Percentiles rank a stretch among this genome's conserved stretches.
Evolutionary conservation across 2,329 filamentous ascomycete genomes (phyloP).

Genomic region (Geosmithia putterillii): DNA sequence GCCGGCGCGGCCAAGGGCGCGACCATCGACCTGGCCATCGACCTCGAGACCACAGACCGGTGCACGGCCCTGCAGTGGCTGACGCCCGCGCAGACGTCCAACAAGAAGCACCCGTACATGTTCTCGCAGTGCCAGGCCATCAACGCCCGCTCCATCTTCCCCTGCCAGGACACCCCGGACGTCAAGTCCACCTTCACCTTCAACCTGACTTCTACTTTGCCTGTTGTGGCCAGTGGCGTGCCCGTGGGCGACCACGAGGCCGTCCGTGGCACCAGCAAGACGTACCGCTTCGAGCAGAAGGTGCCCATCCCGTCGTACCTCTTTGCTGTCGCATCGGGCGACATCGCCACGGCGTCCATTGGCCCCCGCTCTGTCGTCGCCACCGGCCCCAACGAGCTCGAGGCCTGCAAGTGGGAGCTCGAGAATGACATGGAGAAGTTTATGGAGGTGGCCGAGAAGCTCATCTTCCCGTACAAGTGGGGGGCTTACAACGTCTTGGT

Average conservation of each 20-base stretch:
- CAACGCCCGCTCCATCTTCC: conserved; percentile 85
- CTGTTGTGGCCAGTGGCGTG: conserved; percentile 85
- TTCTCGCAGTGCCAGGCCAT: conserved; percentile 98
- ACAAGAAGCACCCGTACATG: conserved; percentile 94
- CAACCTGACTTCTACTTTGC: conserved; percentile 72
- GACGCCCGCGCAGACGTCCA: conserved; percentile 83
- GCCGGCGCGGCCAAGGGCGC: conserved; percentile 34
- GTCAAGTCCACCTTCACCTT: conserved; percentile 94
- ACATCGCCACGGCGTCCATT: conserved; percentile 75
- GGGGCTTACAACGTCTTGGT: conserved; percentile 90
- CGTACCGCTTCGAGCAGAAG: conserved; percentile 80
- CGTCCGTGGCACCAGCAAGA: conserved; percentile 34
- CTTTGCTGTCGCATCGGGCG: conserved; percentile 81
- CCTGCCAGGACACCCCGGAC: conserved; percentile 94
- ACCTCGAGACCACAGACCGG: conserved; percentile 68
- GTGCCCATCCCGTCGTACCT: conserved; percentile 92
- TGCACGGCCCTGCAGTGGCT: conserved; percentile 96
- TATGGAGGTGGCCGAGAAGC: conserved; percentile 70
- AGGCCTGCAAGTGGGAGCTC: conserved; percentile 80
- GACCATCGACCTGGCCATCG: conserved; percentile 46
- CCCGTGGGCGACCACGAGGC: conserved; percentile 32
- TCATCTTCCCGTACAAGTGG: conserved; percentile 84
- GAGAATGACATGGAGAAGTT: conserved; percentile 87
- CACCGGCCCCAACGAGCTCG: conserved; percentile 77
- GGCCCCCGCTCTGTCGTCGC: conserved; percentile 77